Base-by-base conservation (phyloP, 2,329 filamentous ascomycete species). In the Verticillium klebahnii region DNA sequence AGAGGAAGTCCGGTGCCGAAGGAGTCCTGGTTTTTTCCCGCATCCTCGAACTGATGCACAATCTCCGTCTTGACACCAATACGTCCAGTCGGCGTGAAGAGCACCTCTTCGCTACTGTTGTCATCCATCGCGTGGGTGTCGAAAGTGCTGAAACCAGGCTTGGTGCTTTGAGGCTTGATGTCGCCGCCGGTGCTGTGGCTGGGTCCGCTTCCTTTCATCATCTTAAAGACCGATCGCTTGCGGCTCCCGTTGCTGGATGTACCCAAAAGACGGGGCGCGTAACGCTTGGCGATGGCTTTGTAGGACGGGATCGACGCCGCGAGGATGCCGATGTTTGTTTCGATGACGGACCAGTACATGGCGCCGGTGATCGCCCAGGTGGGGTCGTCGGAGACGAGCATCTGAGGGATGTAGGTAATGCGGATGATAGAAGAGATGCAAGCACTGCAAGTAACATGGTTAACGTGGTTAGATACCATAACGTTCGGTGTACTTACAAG, bases 381-480 rank as follows among this genome's bases (percentile, higher is more conserved):
- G 7, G 70, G 63, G 63, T 76, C 73, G 12, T 60, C 54, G 23
- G 72, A 73, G 19, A 66, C 69, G 50, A 80, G 73, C 73, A 80
- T 79, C 39, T 69, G 60, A 4, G 77, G 78, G 61, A 81, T 75
- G 45, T 74, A 79, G 29, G 76, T 78, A 59, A 80, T 78, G 60
- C 79, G 75, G 52, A 81, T 74, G 60, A 80, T 79, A 7, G 77
- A 79, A 14, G 78, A 79, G 40, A 80, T 66, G 61, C 78, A 80
- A 52, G 78, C 77, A 63, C 78, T 79, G 34, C 5, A 17, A 12
- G 19, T 11, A 56, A 29, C 5, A 32, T 50, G 25, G 17, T 37
- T 23, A 34, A 39, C 8, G 15, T 12, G n/a, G 57, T 50, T 29
- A 45, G 19, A n/a, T 40, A 7, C 9, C 25, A 6, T 8, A 3